These are phyloP conservation scores for Clonostachys rosea DNA, from an alignment of 2,329 filamentous ascomycete genomes.

Conservation along the genomic window DNA sequence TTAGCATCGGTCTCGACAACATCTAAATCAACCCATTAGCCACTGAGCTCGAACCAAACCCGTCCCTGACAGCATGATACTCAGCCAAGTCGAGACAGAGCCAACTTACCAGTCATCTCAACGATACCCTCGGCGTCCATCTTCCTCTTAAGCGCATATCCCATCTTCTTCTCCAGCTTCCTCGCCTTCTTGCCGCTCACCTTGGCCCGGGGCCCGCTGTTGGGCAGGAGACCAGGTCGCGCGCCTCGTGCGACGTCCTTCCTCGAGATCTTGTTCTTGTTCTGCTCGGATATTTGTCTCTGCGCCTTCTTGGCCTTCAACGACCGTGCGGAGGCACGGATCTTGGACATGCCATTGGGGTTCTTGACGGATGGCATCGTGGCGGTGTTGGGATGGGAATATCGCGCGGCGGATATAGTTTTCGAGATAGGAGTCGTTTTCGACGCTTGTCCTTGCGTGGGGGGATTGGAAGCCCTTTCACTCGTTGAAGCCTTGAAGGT, in stretches of 20 bases:
- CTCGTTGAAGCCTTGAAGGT: no score
- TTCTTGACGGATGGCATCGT: constrained; percentile 53
- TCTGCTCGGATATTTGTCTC: constrained; percentile 32
- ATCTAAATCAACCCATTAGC: no score
- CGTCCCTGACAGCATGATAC: no score
- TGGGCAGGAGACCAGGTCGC: constrained; percentile 46
- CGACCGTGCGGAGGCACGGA: constrained; percentile 41
- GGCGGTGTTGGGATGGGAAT: neutral
- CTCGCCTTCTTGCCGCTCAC: constrained; percentile 50
- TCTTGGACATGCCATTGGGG: constrained; percentile 51
- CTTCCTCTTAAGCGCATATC: constrained; percentile 46
- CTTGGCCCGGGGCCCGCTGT: constrained; percentile 45
- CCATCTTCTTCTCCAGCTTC: constrained; percentile 51
- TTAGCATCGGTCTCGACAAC: no score
- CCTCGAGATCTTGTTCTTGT: constrained; percentile 31
- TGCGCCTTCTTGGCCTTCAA: constrained; percentile 36
- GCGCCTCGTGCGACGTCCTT: constrained; percentile 43
- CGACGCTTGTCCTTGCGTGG: no score
- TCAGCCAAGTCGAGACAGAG: no score
- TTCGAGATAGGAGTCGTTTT: no score
- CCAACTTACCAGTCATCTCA: constrained; percentile 37
- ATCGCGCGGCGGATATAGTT: no score
- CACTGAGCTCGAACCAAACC: no score
- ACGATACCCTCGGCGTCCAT: constrained; percentile 43
- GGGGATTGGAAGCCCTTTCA: no score